Percentiles rank a stretch among this genome's conserved stretches.
Conservation (phyloP, 176 grass and related monocot genomes). For the Melocanna baccifera region DNA sequence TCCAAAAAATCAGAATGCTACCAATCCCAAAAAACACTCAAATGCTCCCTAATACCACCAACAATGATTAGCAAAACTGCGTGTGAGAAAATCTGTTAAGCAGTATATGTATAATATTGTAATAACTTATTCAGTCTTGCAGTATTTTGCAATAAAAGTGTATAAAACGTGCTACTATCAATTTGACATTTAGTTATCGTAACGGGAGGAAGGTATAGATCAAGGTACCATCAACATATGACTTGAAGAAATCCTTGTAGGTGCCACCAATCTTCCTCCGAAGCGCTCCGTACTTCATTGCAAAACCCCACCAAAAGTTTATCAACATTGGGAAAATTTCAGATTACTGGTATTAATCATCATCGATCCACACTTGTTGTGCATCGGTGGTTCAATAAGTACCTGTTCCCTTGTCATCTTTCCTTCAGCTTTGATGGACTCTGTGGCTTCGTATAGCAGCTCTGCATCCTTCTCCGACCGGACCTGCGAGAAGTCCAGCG, state of each 20-base stretch:
- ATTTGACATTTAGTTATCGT: background rate
- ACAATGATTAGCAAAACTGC: background rate
- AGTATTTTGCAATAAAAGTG: background rate
- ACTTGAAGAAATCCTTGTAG: conserved; percentile 99
- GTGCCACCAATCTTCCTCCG: conserved; percentile 97
- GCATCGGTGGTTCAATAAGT: background rate
- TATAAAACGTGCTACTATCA: background rate
- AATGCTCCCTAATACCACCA: too few relatives aligned
- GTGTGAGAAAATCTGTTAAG: background rate
- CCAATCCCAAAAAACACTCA: too few relatives aligned
- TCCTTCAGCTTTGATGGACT: conserved; percentile 59
- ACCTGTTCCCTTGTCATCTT: conserved; percentile 89
- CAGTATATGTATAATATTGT: background rate
- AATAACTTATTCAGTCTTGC: background rate
- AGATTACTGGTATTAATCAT: background rate
- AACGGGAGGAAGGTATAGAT: background rate
- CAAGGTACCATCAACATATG: conserved; percentile 75
- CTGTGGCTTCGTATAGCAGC: conserved; percentile 80
- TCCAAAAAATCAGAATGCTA: too few relatives aligned
- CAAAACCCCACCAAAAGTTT: background rate
- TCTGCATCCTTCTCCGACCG: conserved; percentile 79
- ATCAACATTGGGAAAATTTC: background rate
- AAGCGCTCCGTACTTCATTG: conserved; percentile 71
- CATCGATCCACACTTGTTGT: background rate
- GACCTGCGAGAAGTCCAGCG: conserved; percentile 88